Evolutionary conservation across 176 grass and related monocot species (phyloP).

Genomic region (Oryza officinalis): DNA sequence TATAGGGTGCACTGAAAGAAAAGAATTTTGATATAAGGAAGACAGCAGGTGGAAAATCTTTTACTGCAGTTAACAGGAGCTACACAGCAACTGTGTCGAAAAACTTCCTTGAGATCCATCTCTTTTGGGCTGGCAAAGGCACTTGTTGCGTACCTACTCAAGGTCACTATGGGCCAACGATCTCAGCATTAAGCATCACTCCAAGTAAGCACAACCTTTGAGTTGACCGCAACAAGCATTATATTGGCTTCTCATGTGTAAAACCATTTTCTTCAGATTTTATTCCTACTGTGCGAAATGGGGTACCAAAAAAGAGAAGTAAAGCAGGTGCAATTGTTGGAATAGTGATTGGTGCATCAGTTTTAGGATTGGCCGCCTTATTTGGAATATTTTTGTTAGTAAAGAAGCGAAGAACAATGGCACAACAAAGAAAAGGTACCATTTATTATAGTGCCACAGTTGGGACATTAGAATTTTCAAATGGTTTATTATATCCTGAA

Average conservation of each 20-base stretch:
- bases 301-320: constrained; percentile 32
- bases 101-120: constrained; percentile 91
- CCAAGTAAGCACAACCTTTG: constrained; percentile 42
- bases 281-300: constrained; percentile 63
- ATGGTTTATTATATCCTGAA: background rate
- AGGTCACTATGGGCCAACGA: constrained; percentile 69
- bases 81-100: constrained; percentile 57
- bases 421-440: constrained; percentile 40
- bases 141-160: constrained; percentile 76
- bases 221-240: background rate
- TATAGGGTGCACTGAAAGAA: constrained; percentile 68
- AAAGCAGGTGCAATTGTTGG: constrained; percentile 55
- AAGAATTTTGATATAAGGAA: constrained; percentile 86
- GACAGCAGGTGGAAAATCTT: constrained; percentile 61
- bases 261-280: constrained; percentile 56
- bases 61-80: constrained; percentile 48
- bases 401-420: constrained; percentile 41
- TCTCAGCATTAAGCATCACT: constrained; percentile 76
- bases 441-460: background rate
- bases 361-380: constrained; percentile 43
- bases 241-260: constrained; percentile 8
- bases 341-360: constrained; percentile 27
- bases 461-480: background rate
- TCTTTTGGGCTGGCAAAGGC: constrained; percentile 94
- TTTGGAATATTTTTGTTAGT: constrained; percentile 39